Percentiles rank a stretch among this genome's conserved stretches.
phyloP scores from a whole-genome alignment of 108 stramenopile genomes.

The Fistulifera solaris region DNA sequence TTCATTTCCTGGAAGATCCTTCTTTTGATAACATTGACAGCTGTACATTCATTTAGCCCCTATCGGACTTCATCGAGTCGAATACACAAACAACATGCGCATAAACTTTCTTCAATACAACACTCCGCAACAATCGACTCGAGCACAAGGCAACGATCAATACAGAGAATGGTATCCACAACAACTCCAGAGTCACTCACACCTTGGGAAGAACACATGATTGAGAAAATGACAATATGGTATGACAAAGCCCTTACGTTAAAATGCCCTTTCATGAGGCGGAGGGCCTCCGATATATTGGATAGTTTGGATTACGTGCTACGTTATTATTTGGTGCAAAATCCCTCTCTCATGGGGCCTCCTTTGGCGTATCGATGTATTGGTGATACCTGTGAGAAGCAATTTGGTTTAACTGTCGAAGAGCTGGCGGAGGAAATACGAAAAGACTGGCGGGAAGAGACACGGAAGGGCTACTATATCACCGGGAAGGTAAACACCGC shows the following conservation, averaged over 20 bases:
- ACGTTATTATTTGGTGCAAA: conserved; percentile 57
- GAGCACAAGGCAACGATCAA: too few species aligned
- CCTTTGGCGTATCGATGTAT: conserved; percentile 24
- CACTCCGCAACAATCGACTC: too few species aligned
- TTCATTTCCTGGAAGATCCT: too few species aligned
- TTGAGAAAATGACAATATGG: conserved; percentile 15
- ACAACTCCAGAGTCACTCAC: too few species aligned
- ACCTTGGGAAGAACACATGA: too few species aligned
- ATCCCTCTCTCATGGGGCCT: conserved; percentile 43
- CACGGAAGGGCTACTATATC: conserved; percentile 76
- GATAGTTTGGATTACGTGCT: conserved; percentile 49
- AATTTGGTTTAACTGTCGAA: neutral
- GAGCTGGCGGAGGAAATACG: conserved; percentile 14
- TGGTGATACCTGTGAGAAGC: neutral
- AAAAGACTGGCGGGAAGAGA: conserved; percentile 29
- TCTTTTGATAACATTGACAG: too few species aligned
- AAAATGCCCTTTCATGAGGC: conserved; percentile 71
- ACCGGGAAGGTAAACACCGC: conserved; percentile 63
- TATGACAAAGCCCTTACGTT: conserved; percentile 49
- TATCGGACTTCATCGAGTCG: too few species aligned
- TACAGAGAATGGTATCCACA: too few species aligned
- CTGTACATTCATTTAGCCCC: too few species aligned
- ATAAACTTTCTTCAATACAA: too few species aligned
- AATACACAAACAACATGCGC: too few species aligned
- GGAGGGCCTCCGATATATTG: conserved; percentile 59